Evolutionary conservation across 75 land plant species (phyloP).

Genomic region (Isoetes taiwanensis): DNA sequence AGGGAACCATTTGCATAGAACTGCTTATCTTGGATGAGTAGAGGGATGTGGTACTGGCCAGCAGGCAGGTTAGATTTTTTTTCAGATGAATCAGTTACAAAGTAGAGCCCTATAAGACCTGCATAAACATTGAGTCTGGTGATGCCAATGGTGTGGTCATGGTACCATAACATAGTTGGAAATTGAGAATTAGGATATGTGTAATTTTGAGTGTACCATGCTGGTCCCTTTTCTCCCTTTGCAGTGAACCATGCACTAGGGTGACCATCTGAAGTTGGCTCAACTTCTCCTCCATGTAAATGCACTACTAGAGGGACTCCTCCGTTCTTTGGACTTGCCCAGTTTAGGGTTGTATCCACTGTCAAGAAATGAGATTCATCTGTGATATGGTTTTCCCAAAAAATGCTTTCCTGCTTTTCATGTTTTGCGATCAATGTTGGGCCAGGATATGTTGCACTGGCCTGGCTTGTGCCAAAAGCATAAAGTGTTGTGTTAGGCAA

Average conservation of each 20-base stretch:
- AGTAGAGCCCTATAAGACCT: not conserved
- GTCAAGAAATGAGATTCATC: not conserved
- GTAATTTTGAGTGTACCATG: not conserved
- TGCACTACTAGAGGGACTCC: not conserved
- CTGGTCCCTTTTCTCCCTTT: not conserved
- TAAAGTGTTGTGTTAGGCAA: not conserved
- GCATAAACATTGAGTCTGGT: not conserved
- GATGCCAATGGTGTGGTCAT: not conserved
- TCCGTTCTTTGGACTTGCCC: not conserved
- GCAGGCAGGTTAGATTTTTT: not conserved
- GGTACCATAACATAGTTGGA: slow-evolving; percentile 6
- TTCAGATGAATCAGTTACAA: not conserved
- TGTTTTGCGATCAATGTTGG: not conserved
- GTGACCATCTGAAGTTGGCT: not conserved
- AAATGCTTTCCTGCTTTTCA: not conserved
- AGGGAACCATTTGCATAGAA: not conserved
- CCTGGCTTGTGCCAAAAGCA: slow-evolving; percentile 6
- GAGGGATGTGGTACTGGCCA: not conserved
- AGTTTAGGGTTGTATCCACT: not conserved
- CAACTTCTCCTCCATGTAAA: not conserved
- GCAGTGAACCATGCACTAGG: not conserved
- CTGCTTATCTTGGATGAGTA: not conserved
- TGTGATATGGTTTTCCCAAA: slow-evolving; percentile 2
- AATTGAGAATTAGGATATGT: not conserved
- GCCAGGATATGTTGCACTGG: slow-evolving; percentile 7